Evolutionary conservation across 768 basidiomycete genomes (phyloP).

Genomic region (Termitomyces sp.): DNA sequence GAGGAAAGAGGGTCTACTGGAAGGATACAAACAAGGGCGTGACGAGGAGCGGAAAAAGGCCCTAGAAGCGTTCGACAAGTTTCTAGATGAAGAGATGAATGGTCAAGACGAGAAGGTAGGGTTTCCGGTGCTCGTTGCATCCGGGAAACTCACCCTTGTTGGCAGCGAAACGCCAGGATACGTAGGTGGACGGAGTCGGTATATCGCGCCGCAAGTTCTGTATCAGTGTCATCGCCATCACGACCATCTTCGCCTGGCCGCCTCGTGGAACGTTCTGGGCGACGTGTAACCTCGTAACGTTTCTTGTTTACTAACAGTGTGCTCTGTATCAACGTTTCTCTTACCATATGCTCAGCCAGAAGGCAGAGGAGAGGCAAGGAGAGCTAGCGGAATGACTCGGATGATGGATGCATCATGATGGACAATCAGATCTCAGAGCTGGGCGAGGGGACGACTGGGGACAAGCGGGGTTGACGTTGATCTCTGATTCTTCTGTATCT

Average conservation of each 20-base stretch:
- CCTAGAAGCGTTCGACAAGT: conserved; percentile 54
- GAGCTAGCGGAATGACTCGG: too few species aligned
- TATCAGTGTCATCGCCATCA: background rate
- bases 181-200: conserved; percentile 33
- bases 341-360: too few species aligned
- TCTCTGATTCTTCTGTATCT: conserved; percentile 1
- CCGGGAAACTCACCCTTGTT: background rate
- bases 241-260: conserved; percentile 1
- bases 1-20: conserved; percentile 9
- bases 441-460: too few species aligned
- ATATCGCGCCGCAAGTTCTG: conserved; percentile 17
- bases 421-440: too few species aligned
- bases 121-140: background rate
- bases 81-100: conserved; percentile 43
- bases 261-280: background rate
- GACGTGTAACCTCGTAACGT: background rate
- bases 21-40: conserved; percentile 40
- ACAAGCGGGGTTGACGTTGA: background rate
- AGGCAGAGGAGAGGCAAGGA: too few species aligned
- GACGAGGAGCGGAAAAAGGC: conserved; percentile 51
- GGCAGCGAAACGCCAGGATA: conserved; percentile 22
- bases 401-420: too few species aligned
- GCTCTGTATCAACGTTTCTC: too few species aligned
- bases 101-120: conserved; percentile 20
- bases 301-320: too few species aligned